phyloP scores from a whole-genome alignment of 1,139 yeast genomes.

The Yamadazyma epiphylla region DNA sequence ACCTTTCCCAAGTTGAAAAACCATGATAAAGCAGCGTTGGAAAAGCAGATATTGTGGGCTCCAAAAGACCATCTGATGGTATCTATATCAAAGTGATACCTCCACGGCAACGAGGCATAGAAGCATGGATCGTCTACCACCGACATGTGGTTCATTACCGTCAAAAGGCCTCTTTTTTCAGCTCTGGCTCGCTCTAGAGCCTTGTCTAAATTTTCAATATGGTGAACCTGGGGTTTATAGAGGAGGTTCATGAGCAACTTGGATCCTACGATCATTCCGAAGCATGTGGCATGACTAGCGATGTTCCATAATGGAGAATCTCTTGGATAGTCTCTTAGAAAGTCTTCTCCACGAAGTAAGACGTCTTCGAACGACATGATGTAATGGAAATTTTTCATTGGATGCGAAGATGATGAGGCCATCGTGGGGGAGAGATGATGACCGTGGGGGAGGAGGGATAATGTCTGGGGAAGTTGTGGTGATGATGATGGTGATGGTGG shows the following conservation, averaged over 20 bases:
- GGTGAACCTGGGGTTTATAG: slow-evolving; percentile 60
- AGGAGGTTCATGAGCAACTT: slow-evolving; percentile 58
- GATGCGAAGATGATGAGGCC: neutral
- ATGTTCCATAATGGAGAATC: slow-evolving; percentile 57
- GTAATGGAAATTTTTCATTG: too few species aligned
- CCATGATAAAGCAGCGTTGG: slow-evolving; percentile 44
- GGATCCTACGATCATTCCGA: slow-evolving; percentile 61
- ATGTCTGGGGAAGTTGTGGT: too few species aligned
- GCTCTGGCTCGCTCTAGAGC: slow-evolving; percentile 59
- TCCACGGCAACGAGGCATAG: slow-evolving; percentile 83
- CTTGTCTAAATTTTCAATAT: slow-evolving; percentile 58
- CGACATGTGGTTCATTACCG: slow-evolving; percentile 96
- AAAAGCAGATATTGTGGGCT: slow-evolving; percentile 87
- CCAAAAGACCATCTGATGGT: slow-evolving; percentile 92
- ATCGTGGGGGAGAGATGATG: neutral
- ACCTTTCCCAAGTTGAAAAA: slow-evolving; percentile 89
- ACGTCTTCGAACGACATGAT: slow-evolving; percentile 74
- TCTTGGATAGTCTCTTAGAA: slow-evolving; percentile 61
- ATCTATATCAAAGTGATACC: slow-evolving; percentile 58
- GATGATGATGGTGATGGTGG: too few species aligned
- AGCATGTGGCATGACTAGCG: slow-evolving; percentile 67
- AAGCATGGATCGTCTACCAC: slow-evolving; percentile 90
- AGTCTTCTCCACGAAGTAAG: slow-evolving; percentile 69
- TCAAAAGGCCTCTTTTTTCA: slow-evolving; percentile 72
- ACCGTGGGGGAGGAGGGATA: too few species aligned